Conservation (phyloP, 2,329 filamentous ascomycete species). For the Sclerotinia spermophila region DNA sequence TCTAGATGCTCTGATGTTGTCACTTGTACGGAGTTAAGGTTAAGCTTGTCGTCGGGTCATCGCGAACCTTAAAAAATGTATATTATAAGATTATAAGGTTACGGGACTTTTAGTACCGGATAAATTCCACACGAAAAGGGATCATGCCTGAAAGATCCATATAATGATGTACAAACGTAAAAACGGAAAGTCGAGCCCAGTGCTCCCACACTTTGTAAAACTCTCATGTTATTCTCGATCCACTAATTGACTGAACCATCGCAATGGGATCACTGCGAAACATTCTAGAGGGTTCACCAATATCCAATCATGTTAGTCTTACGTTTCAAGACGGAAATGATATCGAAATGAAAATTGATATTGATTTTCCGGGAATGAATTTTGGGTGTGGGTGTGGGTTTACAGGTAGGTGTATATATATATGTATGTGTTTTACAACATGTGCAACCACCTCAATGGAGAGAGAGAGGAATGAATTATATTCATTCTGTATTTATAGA, state of each 20-base stretch:
- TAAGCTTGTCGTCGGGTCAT: background rate
- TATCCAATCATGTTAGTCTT: conserved; percentile 8
- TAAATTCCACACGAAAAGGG: background rate
- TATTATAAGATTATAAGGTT: too few species aligned
- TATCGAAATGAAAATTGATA: conserved; percentile 3
- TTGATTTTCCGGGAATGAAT: background rate
- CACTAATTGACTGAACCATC: conserved; percentile 8
- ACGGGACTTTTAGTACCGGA: background rate
- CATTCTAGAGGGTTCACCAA: conserved; percentile 10
- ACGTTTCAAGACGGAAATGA: conserved; percentile 3
- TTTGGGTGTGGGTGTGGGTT: background rate
- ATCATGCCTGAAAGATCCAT: background rate
- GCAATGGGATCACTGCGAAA: conserved; percentile 9
- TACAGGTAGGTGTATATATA: background rate
- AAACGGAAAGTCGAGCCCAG: background rate
- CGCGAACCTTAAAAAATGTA: background rate
- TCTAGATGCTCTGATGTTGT: background rate
- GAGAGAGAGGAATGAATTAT: background rate
- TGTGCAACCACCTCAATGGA: background rate
- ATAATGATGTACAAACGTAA: background rate
- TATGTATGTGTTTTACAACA: background rate
- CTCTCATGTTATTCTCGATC: background rate
- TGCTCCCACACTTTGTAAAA: background rate
- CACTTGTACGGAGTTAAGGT: too few species aligned
- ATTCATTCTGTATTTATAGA: background rate